Percentiles rank a stretch among this genome's conserved stretches.
Conservation (phyloP, 352 stramenopile genomes). For the Globisporangium solare region DNA sequence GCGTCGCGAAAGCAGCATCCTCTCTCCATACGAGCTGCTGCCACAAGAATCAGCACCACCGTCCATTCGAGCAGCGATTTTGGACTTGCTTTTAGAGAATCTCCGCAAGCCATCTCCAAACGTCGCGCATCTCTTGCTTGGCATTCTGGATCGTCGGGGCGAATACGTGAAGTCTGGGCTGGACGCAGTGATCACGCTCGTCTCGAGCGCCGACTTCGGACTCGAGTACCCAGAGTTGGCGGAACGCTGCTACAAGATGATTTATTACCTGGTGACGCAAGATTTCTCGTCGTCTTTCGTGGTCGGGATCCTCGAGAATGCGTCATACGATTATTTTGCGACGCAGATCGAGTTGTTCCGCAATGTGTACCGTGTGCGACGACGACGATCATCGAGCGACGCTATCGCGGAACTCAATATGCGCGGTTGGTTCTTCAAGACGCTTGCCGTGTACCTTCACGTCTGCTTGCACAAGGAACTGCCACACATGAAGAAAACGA, state of each 20-base stretch:
- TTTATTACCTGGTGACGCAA: slow-evolving; percentile 60
- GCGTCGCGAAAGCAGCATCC: slow-evolving; percentile 36
- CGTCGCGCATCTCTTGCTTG: slow-evolving; percentile 65
- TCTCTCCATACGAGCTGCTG: slow-evolving; percentile 44
- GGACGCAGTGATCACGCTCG: slow-evolving; percentile 65
- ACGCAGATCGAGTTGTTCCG: slow-evolving; percentile 64
- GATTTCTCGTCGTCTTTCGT: slow-evolving; percentile 59
- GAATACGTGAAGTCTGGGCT: slow-evolving; percentile 52
- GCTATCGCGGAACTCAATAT: slow-evolving; percentile 64
- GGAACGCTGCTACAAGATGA: slow-evolving; percentile 58
- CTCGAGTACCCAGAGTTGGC: slow-evolving; percentile 59
- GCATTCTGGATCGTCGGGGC: slow-evolving; percentile 36
- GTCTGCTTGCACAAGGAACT: slow-evolving; percentile 61
- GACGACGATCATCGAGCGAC: slow-evolving; percentile 28
- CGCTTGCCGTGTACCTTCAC: slow-evolving; percentile 75
- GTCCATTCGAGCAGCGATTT: slow-evolving; percentile 59
- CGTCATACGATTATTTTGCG: slow-evolving; percentile 60
- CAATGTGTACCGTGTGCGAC: slow-evolving; percentile 35
- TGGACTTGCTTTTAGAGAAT: slow-evolving; percentile 79
- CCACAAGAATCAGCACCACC: slow-evolving; percentile 28
- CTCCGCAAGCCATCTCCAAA: slow-evolving; percentile 72
- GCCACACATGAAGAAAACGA: slow-evolving; percentile 65
- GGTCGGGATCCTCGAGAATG: slow-evolving; percentile 51
- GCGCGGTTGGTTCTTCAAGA: slow-evolving; percentile 83
- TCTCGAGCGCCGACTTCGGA: slow-evolving; percentile 67